Conservation (phyloP, 331 rosid species). For the Quercus tomentella region DNA sequence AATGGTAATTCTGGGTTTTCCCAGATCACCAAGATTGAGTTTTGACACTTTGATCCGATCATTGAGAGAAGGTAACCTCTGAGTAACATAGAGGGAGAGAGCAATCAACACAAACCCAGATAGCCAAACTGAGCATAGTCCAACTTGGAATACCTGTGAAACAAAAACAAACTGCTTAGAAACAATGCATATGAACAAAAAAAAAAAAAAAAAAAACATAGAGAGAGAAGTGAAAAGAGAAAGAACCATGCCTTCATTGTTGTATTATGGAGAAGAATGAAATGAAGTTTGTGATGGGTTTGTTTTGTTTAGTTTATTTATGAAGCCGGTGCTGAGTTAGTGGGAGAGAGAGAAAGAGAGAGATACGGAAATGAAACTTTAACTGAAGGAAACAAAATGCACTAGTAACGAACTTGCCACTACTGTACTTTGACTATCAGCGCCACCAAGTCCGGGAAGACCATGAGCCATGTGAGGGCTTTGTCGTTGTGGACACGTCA, state of each 20-base stretch:
- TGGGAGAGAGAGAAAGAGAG: background rate
- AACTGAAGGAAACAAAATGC: conserved; percentile 57
- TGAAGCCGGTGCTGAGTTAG: conserved; percentile 13
- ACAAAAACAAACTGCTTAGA: conserved; percentile 9
- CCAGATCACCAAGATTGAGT: conserved; percentile 11
- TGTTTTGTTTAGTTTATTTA: conserved; percentile 2
- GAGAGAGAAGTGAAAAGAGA: background rate
- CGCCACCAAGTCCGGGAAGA: conserved; percentile 23
- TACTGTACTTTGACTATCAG: background rate
- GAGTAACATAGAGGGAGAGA: conserved; percentile 70
- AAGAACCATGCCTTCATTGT: conserved; percentile 61
- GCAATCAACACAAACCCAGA: conserved; percentile 60
- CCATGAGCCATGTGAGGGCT: conserved; percentile 54
- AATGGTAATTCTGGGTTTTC: conserved; percentile 43
- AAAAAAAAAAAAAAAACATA: background rate
- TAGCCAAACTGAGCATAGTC: conserved; percentile 77
- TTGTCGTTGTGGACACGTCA: conserved; percentile 41
- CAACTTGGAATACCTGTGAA: conserved; percentile 44
- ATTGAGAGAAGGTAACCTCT: conserved; percentile 46
- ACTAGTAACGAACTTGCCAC: conserved; percentile 46
- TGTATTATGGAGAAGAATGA: conserved; percentile 23
- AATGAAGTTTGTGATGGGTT: background rate
- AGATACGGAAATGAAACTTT: conserved; percentile 37
- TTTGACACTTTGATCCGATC: conserved; percentile 28
- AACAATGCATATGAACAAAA: background rate